Percentiles rank a stretch among this genome's conserved stretches.
Conservation (phyloP, 495 filamentous ascomycete species). For the Annulohypoxylon maeteangense region DNA sequence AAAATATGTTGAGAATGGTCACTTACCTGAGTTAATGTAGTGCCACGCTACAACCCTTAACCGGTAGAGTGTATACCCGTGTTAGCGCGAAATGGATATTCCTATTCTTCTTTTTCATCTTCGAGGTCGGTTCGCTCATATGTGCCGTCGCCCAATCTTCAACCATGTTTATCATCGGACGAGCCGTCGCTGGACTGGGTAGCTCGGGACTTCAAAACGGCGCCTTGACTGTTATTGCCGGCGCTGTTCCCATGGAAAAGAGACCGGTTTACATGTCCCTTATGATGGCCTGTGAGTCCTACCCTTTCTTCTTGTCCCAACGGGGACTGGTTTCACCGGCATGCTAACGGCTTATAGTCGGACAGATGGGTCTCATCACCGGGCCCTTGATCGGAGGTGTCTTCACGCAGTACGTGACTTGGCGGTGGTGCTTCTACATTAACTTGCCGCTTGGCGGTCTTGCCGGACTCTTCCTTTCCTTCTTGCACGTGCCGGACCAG, state of each 20-base stretch:
- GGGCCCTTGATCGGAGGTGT: conserved; percentile 69
- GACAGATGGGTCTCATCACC: conserved; percentile 52
- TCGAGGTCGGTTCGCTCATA: conserved; percentile 64
- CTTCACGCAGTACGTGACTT: conserved; percentile 68
- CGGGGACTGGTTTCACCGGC: not conserved
- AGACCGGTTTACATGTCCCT: conserved; percentile 50
- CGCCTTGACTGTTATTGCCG: conserved; percentile 61
- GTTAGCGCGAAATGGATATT: conserved; percentile 59
- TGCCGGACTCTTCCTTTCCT: conserved; percentile 51
- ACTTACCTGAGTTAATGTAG: conserved; percentile 38
- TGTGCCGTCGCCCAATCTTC: conserved; percentile 64
- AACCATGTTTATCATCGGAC: conserved; percentile 63
- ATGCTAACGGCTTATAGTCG: conserved; percentile 36
- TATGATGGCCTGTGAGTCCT: conserved; percentile 43
- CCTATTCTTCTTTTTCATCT: conserved; percentile 57
- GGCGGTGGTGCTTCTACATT: conserved; percentile 71
- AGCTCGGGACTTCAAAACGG: conserved; percentile 63
- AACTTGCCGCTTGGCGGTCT: conserved; percentile 70
- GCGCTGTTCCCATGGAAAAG: conserved; percentile 57
- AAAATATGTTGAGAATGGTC: not conserved
- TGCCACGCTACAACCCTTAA: conserved; percentile 59
- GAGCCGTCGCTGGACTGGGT: conserved; percentile 64
- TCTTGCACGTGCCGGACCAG: conserved; percentile 60
- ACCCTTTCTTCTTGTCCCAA: not conserved
- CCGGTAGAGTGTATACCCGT: conserved; percentile 62